phyloP scores from a whole-genome alignment of 345 rosid genomes.

The Ceriops tagal region DNA sequence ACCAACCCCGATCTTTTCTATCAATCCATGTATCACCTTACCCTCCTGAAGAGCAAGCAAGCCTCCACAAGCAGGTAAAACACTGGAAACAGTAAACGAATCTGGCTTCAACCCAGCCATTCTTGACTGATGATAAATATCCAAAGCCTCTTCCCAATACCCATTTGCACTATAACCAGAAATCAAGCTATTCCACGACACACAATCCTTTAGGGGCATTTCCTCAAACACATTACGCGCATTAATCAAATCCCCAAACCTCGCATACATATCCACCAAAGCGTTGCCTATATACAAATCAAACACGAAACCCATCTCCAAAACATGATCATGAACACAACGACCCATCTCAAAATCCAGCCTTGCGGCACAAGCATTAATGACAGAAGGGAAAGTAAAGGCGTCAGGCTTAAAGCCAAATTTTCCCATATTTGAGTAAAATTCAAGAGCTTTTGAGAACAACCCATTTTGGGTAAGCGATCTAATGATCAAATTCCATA shows the following conservation, averaged over 20 bases:
- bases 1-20: constrained; percentile 43
- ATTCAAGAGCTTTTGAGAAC: constrained; percentile 41
- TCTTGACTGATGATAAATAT: constrained; percentile 27
- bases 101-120: constrained; percentile 40
- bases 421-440: constrained; percentile 39
- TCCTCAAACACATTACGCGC: constrained; percentile 57
- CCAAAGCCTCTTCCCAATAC: constrained; percentile 43
- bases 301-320: constrained; percentile 38
- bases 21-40: constrained; percentile 43
- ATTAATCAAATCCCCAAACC: constrained; percentile 39
- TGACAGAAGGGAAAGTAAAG: constrained; percentile 56
- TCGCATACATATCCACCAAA: constrained; percentile 56
- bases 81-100: constrained; percentile 51
- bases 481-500: constrained; percentile 64
- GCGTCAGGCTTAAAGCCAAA: constrained; percentile 41
- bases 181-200: constrained; percentile 66
- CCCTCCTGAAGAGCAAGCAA: constrained; percentile 40
- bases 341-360: constrained; percentile 30
- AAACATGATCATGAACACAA: constrained; percentile 34
- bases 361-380: constrained; percentile 59
- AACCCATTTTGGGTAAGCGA: constrained; percentile 47
- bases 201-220: constrained; percentile 50
- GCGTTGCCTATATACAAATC: constrained; percentile 64
- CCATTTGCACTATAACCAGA: constrained; percentile 56
- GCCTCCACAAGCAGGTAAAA: constrained; percentile 58